Percentiles rank a stretch among this genome's conserved stretches.
phyloP scores from a whole-genome alignment of 2,329 filamentous ascomycete genomes.

The Stagonosporopsis tanaceti region DNA sequence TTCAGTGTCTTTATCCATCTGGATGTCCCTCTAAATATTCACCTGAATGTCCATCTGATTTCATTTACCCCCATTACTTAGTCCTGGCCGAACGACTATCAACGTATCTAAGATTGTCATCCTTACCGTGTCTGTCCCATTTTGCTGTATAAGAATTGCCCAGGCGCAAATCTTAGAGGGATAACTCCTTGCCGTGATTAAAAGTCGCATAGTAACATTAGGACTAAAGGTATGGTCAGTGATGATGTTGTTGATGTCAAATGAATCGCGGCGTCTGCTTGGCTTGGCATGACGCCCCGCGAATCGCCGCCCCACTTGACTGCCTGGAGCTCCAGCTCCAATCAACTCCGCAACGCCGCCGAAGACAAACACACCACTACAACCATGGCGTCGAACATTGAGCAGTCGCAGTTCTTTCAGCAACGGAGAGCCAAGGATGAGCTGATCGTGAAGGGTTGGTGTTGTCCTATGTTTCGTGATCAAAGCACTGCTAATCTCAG shows the following conservation, averaged over 20 bases:
- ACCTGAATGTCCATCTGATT: too few species aligned
- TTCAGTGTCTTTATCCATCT: too few species aligned
- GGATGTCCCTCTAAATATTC: too few species aligned
- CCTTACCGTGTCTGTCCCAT: too few species aligned
- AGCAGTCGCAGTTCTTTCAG: constrained; percentile 49
- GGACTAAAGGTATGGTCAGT: neutral
- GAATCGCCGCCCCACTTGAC: constrained; percentile 3
- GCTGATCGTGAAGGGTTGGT: constrained; percentile 45
- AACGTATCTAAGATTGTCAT: too few species aligned
- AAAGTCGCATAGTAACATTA: too few species aligned
- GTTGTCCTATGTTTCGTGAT: neutral
- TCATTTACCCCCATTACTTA: too few species aligned
- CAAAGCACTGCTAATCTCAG: constrained; percentile 25
- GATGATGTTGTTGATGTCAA: neutral
- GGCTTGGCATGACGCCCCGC: constrained; percentile 13
- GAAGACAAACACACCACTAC: constrained; percentile 22
- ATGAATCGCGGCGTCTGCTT: neutral
- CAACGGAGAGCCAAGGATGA: constrained; percentile 36
- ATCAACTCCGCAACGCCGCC: constrained; percentile 25
- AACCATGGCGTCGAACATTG: constrained; percentile 44
- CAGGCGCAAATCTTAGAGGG: too few species aligned
- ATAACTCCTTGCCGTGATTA: too few species aligned
- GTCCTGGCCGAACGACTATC: too few species aligned
- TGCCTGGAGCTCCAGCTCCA: constrained; percentile 16
- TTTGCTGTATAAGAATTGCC: too few species aligned